Evolutionary conservation across 176 grass and related monocot species (phyloP).

Genomic region (Dactylis glomerata): DNA sequence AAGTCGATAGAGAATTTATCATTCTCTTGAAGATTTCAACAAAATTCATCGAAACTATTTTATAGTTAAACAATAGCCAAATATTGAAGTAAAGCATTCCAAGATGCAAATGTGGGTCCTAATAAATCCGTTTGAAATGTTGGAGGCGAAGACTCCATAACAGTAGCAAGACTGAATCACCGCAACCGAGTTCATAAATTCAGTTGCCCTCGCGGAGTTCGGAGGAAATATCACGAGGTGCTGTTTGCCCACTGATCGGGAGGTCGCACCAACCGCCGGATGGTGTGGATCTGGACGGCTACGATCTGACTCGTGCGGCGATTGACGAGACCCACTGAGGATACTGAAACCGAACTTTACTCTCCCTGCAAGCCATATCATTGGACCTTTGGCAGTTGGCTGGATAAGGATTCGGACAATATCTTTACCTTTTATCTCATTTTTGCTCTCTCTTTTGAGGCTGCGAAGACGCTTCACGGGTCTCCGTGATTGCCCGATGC

Average conservation of each 20-base stretch:
- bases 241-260: background rate
- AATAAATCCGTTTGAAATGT: no score
- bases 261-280: constrained; percentile 32
- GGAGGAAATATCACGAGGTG: background rate
- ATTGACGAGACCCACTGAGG: background rate
- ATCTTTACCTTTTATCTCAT: background rate
- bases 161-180: background rate
- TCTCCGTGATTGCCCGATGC: background rate
- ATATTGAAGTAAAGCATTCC: no score
- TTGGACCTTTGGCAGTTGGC: background rate
- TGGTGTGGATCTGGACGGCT: constrained; percentile 11
- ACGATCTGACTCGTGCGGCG: background rate
- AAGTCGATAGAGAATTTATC: no score
- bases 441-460: background rate
- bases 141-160: no score
- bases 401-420: background rate
- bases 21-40: no score
- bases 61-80: no score
- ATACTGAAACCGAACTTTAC: background rate
- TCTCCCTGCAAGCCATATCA: background rate
- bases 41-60: no score
- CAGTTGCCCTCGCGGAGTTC: background rate
- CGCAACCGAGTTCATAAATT: background rate
- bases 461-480: constrained; percentile 10
- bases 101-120: no score